Conservation (phyloP, 495 filamentous ascomycete genomes). For the Staphylotrichum tortipilum region DNA sequence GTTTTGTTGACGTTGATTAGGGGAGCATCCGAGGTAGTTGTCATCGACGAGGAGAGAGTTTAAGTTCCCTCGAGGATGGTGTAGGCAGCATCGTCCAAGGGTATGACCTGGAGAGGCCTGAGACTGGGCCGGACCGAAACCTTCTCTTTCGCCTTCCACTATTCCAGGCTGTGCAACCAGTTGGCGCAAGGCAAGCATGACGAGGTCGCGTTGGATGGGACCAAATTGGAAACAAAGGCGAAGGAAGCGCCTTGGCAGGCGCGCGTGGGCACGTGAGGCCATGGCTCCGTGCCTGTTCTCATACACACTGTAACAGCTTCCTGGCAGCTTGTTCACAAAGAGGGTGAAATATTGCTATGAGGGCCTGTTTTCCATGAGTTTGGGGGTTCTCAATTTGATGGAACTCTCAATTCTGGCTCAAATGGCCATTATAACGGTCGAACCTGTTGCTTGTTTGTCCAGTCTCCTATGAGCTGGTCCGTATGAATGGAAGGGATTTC, state of each 20-base stretch:
- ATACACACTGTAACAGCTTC: neutral
- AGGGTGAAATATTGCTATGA: no score
- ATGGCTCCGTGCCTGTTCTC: neutral
- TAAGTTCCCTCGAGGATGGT: neutral
- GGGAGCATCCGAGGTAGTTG: neutral
- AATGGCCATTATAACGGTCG: no score
- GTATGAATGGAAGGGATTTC: no score
- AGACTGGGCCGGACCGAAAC: neutral
- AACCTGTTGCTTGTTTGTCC: no score
- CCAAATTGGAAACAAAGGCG: no score
- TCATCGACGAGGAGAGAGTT: neutral
- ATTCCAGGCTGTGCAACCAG: neutral
- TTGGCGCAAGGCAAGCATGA: constrained; percentile 5
- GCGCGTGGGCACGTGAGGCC: constrained; percentile 8
- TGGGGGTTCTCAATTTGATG: no score
- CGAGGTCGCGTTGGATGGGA: neutral
- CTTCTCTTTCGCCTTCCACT: no score
- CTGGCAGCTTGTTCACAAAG: no score
- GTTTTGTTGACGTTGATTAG: neutral
- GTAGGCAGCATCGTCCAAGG: neutral
- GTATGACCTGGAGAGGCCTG: neutral
- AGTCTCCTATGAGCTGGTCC: no score
- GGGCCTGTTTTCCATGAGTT: no score
- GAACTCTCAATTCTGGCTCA: no score
- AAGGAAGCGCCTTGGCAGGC: neutral